Base-by-base conservation (phyloP, 345 rosid species). In the Gossypium herbaceum region DNA sequence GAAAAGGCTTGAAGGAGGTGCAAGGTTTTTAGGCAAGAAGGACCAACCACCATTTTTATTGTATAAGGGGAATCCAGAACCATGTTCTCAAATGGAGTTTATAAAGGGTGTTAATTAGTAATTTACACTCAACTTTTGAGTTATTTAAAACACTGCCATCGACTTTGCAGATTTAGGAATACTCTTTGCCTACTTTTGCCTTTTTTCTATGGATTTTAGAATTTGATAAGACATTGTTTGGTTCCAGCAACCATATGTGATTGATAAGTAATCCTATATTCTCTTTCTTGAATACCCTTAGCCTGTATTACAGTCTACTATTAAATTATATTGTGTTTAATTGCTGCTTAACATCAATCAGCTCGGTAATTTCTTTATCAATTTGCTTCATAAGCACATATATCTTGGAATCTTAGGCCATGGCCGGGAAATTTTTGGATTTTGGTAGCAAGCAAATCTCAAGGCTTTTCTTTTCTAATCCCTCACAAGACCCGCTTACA, bases 121-220 rank as follows among this genome's bases (percentile, higher is more conserved):
- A 58, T 73, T 64, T 80, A 84, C 84, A 79, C 84, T 73, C 10
- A 47, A 73, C 78, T 80, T 86, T 84, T 52, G 29, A 77, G 66
- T 59, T 71, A 84, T 80, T 85, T 81, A 82, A 82, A 78, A 77
- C 9, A 51, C 34, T 75, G 80, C 85, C 87, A 84, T 70, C 77
- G 48, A 68, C 86, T 82, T 80, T 84, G 81, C 65, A 77, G 79
- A 63, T 52, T 76, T 81, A 51, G 39, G 71, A 71, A 69, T 34
- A 70, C 51, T 72, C 78, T 68, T 34, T 19, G 52, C 29, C 65
- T 34, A 34, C 41, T 71, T 74, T 43, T 29, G 2, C 61, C 64
- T 65, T 78, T 34, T 77, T 77, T 70, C 64, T 70, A 56, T 59
- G 75, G 64, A 54, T 54, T 54, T 54, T 79, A 77, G 74, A 79